Base-by-base conservation (phyloP, 768 basidiomycete species). In the Pleurotus cornucopiae region DNA sequence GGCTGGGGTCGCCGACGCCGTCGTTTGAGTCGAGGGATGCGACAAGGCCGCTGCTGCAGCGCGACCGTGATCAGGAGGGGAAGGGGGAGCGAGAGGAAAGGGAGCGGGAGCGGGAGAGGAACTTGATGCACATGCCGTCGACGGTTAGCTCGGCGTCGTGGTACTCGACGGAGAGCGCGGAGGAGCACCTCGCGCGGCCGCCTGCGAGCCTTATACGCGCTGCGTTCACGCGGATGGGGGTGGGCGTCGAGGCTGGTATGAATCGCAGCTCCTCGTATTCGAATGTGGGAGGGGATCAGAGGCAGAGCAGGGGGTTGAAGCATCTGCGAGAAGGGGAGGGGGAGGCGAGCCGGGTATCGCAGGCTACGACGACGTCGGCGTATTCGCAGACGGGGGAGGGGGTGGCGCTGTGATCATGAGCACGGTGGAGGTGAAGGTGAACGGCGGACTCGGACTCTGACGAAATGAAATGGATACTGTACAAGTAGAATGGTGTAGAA, bases 131-230 rank as follows among this genome's bases (percentile, higher is more conserved):
- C 51, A 68, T 66, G 56, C 60, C 66, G 21, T 71, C 70, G 11
- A 66, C 61, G n/a, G 58, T 66, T 43, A 69, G 65, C 45, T 69
- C 67, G 6, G 58, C 41, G 21, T 67, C 68, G 18, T 47, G 63
- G 53, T 66, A 68, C 49, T 72, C 71, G 23, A 66, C 65, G 9
- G 65, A 64, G 25, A 72, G 69, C 46, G 68, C 63, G 14, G 71
- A 73, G 41, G 65, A 66, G 55, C 70, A 60, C 39, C 61, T 61
- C 46, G 48, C 60, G 47, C 59, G 66, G 16, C 64, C 61, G 21
- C 71, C 66, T 23, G 59, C 64, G 4, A 71, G 67, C 57, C 61
- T 73, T n/a, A 67, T 76, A 38, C 54, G 72, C 55, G 74, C 76
- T 21, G 74, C 73, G 12, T 64, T 73, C 49, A 72, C 66, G 37